Base-by-base conservation (phyloP, 2,329 filamentous ascomycete species). In the Fusarium longipes region DNA sequence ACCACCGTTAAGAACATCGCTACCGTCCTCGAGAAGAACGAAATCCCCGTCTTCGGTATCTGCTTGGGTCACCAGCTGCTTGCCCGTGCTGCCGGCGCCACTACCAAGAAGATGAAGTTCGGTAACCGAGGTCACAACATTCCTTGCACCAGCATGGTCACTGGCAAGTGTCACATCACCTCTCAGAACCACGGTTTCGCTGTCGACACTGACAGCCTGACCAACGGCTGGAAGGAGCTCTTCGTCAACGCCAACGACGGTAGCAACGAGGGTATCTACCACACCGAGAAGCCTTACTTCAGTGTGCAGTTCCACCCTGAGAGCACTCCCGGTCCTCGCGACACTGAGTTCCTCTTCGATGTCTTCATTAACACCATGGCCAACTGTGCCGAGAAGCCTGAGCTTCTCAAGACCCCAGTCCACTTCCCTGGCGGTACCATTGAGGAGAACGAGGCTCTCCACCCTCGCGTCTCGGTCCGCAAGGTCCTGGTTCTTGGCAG, bases 271-370 rank as follows among this genome's bases (percentile, higher is more conserved):
- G 96, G 96, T 81, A 97, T 99, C 76, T 91, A 94, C 80, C 93
- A 98, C 78, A 82, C 87, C 47, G 87, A 83, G 78, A 91, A 90
- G 75, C 96, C 96, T 50, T 96, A 95, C 82, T 99, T 99, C 85
- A 97, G 93, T 84, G 96, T 98, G n/a, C 96, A 99, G 78, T 99
- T 99, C 82, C 96, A 99, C 77, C 96, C 96, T 0, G 96, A 99
- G 81, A 97, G 94, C 83, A 96, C 93, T 2, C 96, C 96, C 4
- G 96, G 96, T 58, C 96, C 96, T 50, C 88, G 93, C 33, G 96
- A 99, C 77, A 99, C 96, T 27, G 96, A 99, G 78, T 97, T 92
- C 77, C 85, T 99, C 25, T 99, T 99, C 70, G 94, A 99, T 79
- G 93, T 98, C 67, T 99, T 99, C 83, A 92, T 99, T 76, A 83